Evolutionary conservation across 305 asterid genomes (phyloP), one percentile per base, ranked within the genome.

Genomic region (Fraxinus velutina): DNA sequence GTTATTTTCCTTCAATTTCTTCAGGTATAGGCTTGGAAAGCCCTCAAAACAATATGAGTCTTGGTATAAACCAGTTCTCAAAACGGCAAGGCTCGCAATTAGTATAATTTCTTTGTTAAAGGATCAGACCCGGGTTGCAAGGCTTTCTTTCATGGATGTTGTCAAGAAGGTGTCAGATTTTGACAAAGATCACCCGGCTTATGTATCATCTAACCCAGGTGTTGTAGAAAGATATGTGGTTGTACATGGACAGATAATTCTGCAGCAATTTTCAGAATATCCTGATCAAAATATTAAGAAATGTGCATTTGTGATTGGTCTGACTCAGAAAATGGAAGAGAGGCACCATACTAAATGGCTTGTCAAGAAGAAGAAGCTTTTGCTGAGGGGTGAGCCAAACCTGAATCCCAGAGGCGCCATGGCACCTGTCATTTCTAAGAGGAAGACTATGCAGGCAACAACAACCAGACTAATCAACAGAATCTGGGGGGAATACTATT

Each of bases 381-480:
- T 93, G 80, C 87, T 79, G 42, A 90, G 96, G 85, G 75, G 78
- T 42, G 92, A 75, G 71, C 87, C 75, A 66, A 96, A 96, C 85
- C 79, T 92, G 78, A 96, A 96, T 87, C 98, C 99, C 7, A 89
- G 99, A 86, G 96, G 96, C 36, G 93, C 90, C 66, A 89, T 96
- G 88, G 94, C 64, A 50, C 91, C 96, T 66, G 89, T 88, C 79
- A 89, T 85, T 50, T 94, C 98, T 73, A 91, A 90, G 86, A 89
- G 96, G 87, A 94, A 94, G 89, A 92, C 98, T 76, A 96, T 96
- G 99, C 97, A 90, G 86, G 99, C 98, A 15, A 94, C 99, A 22
- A 90, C 98, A 1, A 94, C 99, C 4, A 91, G 92, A 88, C 88
- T 93, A 76, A 89, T 96, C 82, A 94, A 93, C 85, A 88, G 97